Evolutionary conservation across 2,329 filamentous ascomycete genomes (phyloP).

Genomic region (Pseudocercospora crystallina): DNA sequence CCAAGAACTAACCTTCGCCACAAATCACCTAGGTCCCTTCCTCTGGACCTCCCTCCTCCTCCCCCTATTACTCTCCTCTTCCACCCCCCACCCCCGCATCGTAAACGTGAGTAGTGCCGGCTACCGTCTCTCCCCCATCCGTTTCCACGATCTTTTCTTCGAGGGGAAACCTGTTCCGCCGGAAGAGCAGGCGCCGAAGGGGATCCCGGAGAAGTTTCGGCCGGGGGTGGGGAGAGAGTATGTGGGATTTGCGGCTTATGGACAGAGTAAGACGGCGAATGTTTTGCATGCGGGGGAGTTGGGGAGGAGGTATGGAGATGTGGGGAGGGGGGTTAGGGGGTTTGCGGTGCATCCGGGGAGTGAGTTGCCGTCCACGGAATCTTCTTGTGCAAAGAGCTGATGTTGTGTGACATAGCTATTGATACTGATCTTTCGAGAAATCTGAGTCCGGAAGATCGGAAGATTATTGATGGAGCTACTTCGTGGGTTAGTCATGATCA

Average conservation of each 20-base stretch:
- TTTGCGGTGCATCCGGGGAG: slow-evolving; percentile 44
- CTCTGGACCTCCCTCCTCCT: slow-evolving; percentile 38
- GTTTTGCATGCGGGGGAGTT: slow-evolving; percentile 45
- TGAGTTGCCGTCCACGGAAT: slow-evolving; percentile 8
- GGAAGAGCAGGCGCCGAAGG: slow-evolving; percentile 18
- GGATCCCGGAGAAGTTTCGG: slow-evolving; percentile 10
- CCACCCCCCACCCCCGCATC: slow-evolving; percentile 19
- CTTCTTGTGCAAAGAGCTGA: background rate
- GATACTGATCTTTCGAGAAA: slow-evolving; percentile 15
- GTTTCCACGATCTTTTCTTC: slow-evolving; percentile 38
- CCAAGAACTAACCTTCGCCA: slow-evolving; percentile 53
- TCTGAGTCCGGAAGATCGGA: slow-evolving; percentile 1
- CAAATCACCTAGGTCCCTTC: slow-evolving; percentile 56
- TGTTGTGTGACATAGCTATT: slow-evolving; percentile 10
- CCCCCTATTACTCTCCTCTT: slow-evolving; percentile 15
- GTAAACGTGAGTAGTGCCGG: slow-evolving; percentile 33
- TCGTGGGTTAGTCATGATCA: slow-evolving; percentile 42
- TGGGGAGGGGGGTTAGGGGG: slow-evolving; percentile 34
- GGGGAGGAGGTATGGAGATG: slow-evolving; percentile 34
- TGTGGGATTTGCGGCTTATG: slow-evolving; percentile 42
- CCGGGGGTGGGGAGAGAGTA: slow-evolving; percentile 32
- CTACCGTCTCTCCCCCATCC: slow-evolving; percentile 31
- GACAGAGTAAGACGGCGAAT: slow-evolving; percentile 49
- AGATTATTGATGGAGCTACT: slow-evolving; percentile 23
- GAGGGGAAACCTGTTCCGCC: slow-evolving; percentile 23